Evolutionary conservation across 306 rosid genomes (phyloP).

Genomic region (Gillenia trifoliata): DNA sequence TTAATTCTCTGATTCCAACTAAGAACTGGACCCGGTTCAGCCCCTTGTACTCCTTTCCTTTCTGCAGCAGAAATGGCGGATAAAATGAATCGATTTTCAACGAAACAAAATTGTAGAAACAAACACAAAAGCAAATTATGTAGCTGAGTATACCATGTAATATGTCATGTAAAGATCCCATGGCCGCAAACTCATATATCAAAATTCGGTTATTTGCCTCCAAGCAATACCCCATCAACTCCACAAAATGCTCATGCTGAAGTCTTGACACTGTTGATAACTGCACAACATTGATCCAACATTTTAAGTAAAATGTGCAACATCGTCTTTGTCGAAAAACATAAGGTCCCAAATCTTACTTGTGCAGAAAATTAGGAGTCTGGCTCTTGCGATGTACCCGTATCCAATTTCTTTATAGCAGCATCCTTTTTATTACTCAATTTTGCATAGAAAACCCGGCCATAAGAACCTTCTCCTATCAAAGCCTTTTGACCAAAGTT

Average conservation of each 20-base stretch:
- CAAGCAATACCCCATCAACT: constrained; percentile 84
- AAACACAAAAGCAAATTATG: neutral
- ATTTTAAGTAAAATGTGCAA: neutral
- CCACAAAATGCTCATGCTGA: constrained; percentile 73
- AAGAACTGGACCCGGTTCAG: constrained; percentile 89
- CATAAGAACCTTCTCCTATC: constrained; percentile 97
- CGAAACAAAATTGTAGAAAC: neutral
- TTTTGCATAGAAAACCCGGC: constrained; percentile 71
- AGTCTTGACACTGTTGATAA: constrained; percentile 79
- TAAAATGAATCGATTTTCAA: neutral
- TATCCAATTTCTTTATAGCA: too few species aligned
- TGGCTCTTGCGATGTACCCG: constrained; percentile 63
- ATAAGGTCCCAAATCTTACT: constrained; percentile 31
- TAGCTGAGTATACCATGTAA: constrained; percentile 57
- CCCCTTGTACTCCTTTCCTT: constrained; percentile 95
- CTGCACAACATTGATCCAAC: constrained; percentile 35
- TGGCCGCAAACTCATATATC: too few species aligned
- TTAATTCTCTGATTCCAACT: too few species aligned
- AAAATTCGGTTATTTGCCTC: constrained; percentile 70
- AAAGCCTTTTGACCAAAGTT: constrained; percentile 73
- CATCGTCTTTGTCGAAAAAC: neutral
- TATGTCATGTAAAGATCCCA: constrained; percentile 88
- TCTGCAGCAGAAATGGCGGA: constrained; percentile 39
- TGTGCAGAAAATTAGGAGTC: constrained; percentile 67
- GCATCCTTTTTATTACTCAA: too few species aligned